phyloP scores from a whole-genome alignment of 148 eudicot species.

The Arctostaphylos glauca region DNA sequence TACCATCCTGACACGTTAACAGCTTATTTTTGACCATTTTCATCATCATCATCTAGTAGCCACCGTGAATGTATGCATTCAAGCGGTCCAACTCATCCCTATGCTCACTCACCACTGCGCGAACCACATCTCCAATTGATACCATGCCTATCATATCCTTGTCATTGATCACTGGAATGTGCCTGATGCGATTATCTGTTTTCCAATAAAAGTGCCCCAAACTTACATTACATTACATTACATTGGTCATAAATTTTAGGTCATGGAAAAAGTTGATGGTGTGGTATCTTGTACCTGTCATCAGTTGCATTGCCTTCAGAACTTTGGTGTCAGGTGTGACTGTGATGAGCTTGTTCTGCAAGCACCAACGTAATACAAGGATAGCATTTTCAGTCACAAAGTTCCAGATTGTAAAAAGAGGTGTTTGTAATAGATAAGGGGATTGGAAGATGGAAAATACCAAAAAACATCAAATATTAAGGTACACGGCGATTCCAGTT shows the following conservation, averaged over 20 bases:
- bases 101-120: conserved; percentile 95
- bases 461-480: no score
- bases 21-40: conserved; percentile 21
- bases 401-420: background rate
- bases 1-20: background rate
- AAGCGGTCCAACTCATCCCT: conserved; percentile 90
- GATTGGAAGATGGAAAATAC: background rate
- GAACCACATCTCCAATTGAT: conserved; percentile 99
- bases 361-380: conserved; percentile 1
- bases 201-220: conserved; percentile 5
- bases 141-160: conserved; percentile 89
- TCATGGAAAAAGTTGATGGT: background rate
- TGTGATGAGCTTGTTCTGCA: conserved; percentile 96
- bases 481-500: background rate
- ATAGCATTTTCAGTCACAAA: background rate
- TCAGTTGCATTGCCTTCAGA: conserved; percentile 89
- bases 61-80: conserved; percentile 91
- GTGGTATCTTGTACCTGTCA: conserved; percentile 63
- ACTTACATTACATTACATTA: background rate
- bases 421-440: background rate
- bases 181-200: conserved; percentile 95
- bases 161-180: conserved; percentile 80
- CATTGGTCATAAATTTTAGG: background rate
- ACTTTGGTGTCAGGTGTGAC: conserved; percentile 85
- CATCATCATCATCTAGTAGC: conserved; percentile 83